Evolutionary conservation across 73 alveolate species (phyloP).

Genomic region (Paramecium tetraurelia): DNA sequence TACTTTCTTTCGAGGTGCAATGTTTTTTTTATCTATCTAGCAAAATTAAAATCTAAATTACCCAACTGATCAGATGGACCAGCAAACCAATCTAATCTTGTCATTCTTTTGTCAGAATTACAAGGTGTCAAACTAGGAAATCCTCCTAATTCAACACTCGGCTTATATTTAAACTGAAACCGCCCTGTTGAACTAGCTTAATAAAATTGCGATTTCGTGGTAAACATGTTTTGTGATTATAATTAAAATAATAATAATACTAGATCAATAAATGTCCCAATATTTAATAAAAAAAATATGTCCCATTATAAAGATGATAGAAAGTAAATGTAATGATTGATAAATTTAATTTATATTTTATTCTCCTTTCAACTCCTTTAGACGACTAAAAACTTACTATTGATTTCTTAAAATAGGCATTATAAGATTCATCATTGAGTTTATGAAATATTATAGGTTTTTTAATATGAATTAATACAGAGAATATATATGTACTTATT

Average conservation of each 20-base stretch:
- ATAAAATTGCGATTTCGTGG: slow-evolving; percentile 34
- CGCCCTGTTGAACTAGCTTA: slow-evolving; percentile 33
- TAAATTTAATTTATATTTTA: too few relatives aligned
- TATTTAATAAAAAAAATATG: not conserved
- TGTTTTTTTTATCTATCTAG: not conserved
- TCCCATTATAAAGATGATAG: not conserved
- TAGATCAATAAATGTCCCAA: not conserved
- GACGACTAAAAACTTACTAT: too few relatives aligned
- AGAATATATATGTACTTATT: not conserved
- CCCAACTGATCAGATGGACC: slow-evolving; percentile 32
- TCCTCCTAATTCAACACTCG: slow-evolving; percentile 21
- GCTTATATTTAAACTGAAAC: slow-evolving; percentile 10
- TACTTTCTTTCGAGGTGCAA: not conserved
- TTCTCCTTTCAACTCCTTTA: too few relatives aligned
- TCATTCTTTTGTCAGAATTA: not conserved
- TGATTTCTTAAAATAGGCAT: not conserved
- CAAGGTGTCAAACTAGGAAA: slow-evolving; percentile 26
- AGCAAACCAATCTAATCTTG: not conserved
- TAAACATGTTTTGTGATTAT: not conserved
- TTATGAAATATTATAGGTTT: too few relatives aligned
- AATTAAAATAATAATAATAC: not conserved
- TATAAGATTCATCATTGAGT: not conserved
- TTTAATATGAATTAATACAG: too few relatives aligned
- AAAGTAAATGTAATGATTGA: not conserved
- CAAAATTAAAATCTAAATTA: not conserved